phyloP scores from a whole-genome alignment of 1,284 basidiomycete species.

The Marasmius fiardii region DNA sequence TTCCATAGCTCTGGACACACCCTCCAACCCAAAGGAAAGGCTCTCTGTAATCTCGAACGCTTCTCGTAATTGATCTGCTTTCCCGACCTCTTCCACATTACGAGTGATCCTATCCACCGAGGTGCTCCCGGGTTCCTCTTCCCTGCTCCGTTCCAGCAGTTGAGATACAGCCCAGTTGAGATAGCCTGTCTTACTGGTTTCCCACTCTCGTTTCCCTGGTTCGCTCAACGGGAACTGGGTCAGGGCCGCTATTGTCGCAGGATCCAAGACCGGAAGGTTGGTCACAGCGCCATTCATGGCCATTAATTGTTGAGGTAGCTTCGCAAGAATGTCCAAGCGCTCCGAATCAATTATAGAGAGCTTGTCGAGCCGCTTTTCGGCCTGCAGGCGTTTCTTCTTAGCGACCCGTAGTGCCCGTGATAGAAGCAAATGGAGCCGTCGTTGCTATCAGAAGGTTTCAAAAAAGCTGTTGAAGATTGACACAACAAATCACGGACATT shows the following conservation, averaged over 20 bases:
- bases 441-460: constrained; percentile 44
- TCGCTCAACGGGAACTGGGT: constrained; percentile 39
- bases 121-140: constrained; percentile 24
- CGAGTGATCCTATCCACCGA: constrained; percentile 9
- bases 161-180: constrained; percentile 63
- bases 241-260: constrained; percentile 36
- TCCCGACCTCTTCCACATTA: constrained; percentile 10
- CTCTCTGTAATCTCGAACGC: constrained; percentile 12
- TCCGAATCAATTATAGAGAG: constrained; percentile 43
- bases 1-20: not conserved
- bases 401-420: constrained; percentile 46
- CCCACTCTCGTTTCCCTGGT: constrained; percentile 70
- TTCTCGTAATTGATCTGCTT: constrained; percentile 10
- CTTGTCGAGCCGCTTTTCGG: constrained; percentile 39
- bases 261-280: constrained; percentile 49
- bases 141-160: constrained; percentile 45
- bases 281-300: constrained; percentile 44
- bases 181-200: constrained; percentile 63
- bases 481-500: constrained; percentile 41
- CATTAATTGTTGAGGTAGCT: constrained; percentile 34
- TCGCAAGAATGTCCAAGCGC: constrained; percentile 27
- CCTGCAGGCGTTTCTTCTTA: constrained; percentile 35
- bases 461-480: constrained; percentile 6
- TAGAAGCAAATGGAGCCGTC: constrained; percentile 52
- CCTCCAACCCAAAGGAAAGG: constrained; percentile 8